Evolutionary conservation across 768 basidiomycete genomes (phyloP), one percentile per base, ranked within the genome.

Genomic region (Phlegmacium glaucopus): DNA sequence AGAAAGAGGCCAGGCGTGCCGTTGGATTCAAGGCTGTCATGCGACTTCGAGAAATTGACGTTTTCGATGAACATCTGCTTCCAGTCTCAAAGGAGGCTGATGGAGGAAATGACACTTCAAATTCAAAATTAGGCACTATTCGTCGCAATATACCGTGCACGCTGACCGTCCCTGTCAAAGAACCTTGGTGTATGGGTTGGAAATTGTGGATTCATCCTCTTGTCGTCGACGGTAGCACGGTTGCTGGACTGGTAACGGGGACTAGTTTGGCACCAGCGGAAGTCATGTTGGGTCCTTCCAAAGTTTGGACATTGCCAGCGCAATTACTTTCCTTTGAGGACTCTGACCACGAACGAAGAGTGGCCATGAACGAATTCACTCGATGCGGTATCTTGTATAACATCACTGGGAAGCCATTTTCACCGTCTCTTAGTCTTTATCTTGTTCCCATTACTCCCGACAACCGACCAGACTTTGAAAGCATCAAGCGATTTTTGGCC

Each of bases 11-110:
- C 1, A 90, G 82, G 56, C 83, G 92, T 6, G 86, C 87, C 3
- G 90, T 80, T 9, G 87, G 90, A 0, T 94, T 90, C 61, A 65
- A 80, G 51, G 91, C 87, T 3, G 87, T 90, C 16, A 82, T 79
- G 54, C 71, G 72, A 2, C 72, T 95, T 12, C 78, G 84, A 50
- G 69, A 72, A 25, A 67, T 90, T n/a, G 77, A 85, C 25, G 84
- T 90, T 4, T 85, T 94, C 54, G 85, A 94, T 56, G 83, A 92
- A 47, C 84, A 87, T 58, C 75, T 95, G 2, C 73, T 92, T 9
- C 92, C 93, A 0, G 70, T 77, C n/a, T 74, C 81, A 11, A 74
- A 73, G 37, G 64, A 72, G 4, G 72, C 70, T 26, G 73, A 68
- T 16, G 70, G 75, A 25, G 72, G 78, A 44, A 82, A 84, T 53